Evolutionary conservation across 768 basidiomycete genomes (phyloP), one percentile per base, ranked within the genome.

Genomic region (Pleurotus tuber-regium): DNA sequence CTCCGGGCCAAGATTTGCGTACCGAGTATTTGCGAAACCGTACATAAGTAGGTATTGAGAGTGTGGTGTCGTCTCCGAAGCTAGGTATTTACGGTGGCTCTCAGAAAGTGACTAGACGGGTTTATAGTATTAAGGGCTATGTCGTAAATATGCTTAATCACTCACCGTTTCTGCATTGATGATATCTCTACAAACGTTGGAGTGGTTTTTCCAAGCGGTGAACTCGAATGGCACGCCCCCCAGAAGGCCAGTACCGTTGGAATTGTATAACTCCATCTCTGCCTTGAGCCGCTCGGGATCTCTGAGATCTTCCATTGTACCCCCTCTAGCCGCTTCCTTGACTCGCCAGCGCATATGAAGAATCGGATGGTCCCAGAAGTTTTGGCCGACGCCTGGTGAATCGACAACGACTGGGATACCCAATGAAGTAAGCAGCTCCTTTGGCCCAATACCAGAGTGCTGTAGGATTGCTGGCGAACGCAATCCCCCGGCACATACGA

Each of bases 311-410:
- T 44, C 43, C 4, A 44, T n/a, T n/a, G 43, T 44, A 44, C 29
- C 43, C 14, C 43, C 43, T 9, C 43, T 23, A 30, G 28, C 25
- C 4, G 7, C 23, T 18, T 28, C 12, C 18, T 30, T 44, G n/a
- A 44, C 26, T 29, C 29, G 6, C 43, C 43, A 44, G 14, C 43
- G 43, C 43, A 44, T 44, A 5, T 19, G 43, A 30, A 87, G 72
- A 23, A 77, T 72, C 1, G 76, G 73, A 57, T 95, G 92, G 63
- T 95, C 92, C 39, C 77, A 70, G 14, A 93, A 75, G 62, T 91
- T 76, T 7, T 77, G n/a, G 7, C 76, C 76, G 1, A 77, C 74
- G 1, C 74, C 73, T 18, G 69, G 66, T 4, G 76, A 58, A 41
- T 76, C 65, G 2, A 71, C 61, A 1, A 68, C n/a, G 0, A 61